Conservation (phyloP, 1,284 basidiomycete genomes). For the Ustilago tritici region DNA sequence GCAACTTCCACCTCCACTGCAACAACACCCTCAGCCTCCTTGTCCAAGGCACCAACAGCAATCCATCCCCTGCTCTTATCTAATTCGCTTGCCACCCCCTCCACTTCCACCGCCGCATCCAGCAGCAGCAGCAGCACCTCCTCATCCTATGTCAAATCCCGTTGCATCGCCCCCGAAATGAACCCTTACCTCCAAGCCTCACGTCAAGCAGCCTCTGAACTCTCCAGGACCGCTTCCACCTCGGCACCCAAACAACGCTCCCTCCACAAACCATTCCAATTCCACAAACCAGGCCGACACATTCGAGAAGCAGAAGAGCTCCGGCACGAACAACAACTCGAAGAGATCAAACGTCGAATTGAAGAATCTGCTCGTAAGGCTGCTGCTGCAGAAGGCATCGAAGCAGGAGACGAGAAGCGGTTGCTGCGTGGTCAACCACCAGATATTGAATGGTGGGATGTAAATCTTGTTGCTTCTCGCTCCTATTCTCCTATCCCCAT, state of each 20-base stretch:
- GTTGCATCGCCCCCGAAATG: slow-evolving; percentile 14
- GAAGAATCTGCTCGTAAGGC: slow-evolving; percentile 91
- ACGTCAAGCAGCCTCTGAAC: slow-evolving; percentile 20
- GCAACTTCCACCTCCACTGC: slow-evolving; percentile 1
- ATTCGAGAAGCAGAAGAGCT: slow-evolving; percentile 62
- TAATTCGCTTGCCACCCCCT: slow-evolving; percentile 13
- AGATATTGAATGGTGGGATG: slow-evolving; percentile 97
- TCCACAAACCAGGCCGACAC: slow-evolving; percentile 65
- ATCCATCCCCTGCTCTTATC: slow-evolving; percentile 62
- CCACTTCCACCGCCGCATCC: slow-evolving; percentile 11
- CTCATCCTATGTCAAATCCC: slow-evolving; percentile 18
- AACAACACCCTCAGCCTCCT: slow-evolving; percentile 3
- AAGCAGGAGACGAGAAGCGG: slow-evolving; percentile 83
- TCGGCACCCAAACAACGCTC: slow-evolving; percentile 46
- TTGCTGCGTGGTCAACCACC: slow-evolving; percentile 85
- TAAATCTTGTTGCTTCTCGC: slow-evolving; percentile 81
- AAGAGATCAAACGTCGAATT: slow-evolving; percentile 90
- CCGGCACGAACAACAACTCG: slow-evolving; percentile 77
- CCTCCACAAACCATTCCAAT: slow-evolving; percentile 62
- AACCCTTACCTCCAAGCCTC: slow-evolving; percentile 62
- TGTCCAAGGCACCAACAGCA: slow-evolving; percentile 45
- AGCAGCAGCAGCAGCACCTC: neutral
- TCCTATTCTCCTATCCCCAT: slow-evolving; percentile 78
- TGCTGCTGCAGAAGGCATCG: slow-evolving; percentile 90
- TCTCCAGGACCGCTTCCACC: neutral